A percentile compares a stretch with the other conserved stretches of the same genome.
Evolutionary conservation across 208 protist genomes (phyloP).

Genomic region (Wallacemonas rigidus): DNA sequence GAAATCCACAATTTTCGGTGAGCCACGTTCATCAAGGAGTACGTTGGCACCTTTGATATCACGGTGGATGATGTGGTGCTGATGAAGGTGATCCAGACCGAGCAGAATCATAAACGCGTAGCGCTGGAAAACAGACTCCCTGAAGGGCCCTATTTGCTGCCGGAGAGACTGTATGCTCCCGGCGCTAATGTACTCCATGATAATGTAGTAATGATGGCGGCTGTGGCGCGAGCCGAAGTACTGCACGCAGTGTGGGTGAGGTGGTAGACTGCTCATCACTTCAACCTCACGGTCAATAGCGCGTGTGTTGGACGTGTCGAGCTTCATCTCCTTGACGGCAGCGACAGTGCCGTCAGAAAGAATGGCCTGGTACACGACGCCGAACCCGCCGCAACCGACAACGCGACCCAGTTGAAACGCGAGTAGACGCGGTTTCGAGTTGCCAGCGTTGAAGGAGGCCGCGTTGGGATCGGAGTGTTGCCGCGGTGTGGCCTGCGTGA

Average conservation of each 20-base stretch:
- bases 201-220: slow-evolving; percentile 73
- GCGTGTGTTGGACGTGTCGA: slow-evolving; percentile 52
- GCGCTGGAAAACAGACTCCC: slow-evolving; percentile 69
- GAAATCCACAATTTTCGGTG: slow-evolving; percentile 94
- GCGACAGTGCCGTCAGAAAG: slow-evolving; percentile 64
- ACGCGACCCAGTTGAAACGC: slow-evolving; percentile 61
- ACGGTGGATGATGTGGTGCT: slow-evolving; percentile 81
- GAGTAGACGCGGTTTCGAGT: slow-evolving; percentile 30
- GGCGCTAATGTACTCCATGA: slow-evolving; percentile 89
- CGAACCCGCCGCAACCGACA: slow-evolving; percentile 75
- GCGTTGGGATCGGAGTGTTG: slow-evolving; percentile 7
- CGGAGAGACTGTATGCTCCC: slow-evolving; percentile 77
- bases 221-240: slow-evolving; percentile 75
- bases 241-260: slow-evolving; percentile 76
- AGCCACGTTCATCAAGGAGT: slow-evolving; percentile 81
- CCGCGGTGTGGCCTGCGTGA: slow-evolving; percentile 8
- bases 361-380: slow-evolving; percentile 75
- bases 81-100: slow-evolving; percentile 75
- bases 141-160: slow-evolving; percentile 55
- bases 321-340: slow-evolving; percentile 77
- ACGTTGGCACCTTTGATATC: slow-evolving; percentile 93
- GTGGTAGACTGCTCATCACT: slow-evolving; percentile 67
- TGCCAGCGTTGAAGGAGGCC: slow-evolving; percentile 18
- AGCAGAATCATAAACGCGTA: slow-evolving; percentile 77
- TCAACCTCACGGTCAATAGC: slow-evolving; percentile 72